Evolutionary conservation across 352 stramenopile species (phyloP).

Genomic region (Globisporangium abappressorium): DNA sequence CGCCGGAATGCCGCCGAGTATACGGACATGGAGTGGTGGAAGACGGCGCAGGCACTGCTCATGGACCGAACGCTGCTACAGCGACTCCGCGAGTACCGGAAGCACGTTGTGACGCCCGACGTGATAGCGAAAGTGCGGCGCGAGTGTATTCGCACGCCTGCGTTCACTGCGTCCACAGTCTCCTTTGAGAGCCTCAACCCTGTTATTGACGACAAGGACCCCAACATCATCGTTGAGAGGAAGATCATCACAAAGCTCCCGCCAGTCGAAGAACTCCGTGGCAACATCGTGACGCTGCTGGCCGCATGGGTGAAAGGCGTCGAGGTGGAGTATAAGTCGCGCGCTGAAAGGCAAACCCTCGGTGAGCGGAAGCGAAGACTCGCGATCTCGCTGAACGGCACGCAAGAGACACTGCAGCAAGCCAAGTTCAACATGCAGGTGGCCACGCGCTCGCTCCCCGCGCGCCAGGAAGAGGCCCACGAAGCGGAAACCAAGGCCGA

Average conservation of each 20-base stretch:
- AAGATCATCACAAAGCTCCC: slow-evolving; percentile 27
- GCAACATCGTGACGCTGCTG: slow-evolving; percentile 48
- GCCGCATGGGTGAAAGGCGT: slow-evolving; percentile 73
- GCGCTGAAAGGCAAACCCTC: slow-evolving; percentile 47
- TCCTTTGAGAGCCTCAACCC: slow-evolving; percentile 21
- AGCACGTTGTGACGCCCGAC: slow-evolving; percentile 49
- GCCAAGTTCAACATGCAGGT: slow-evolving; percentile 62
- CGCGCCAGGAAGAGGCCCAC: slow-evolving; percentile 62
- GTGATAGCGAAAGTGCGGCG: slow-evolving; percentile 77
- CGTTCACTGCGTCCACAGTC: slow-evolving; percentile 32
- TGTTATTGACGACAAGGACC: slow-evolving; percentile 5
- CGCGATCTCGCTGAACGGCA: slow-evolving; percentile 29
- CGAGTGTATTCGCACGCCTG: slow-evolving; percentile 55
- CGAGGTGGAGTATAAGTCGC: slow-evolving; percentile 74
- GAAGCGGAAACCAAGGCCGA: slow-evolving; percentile 23
- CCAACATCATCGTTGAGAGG: slow-evolving; percentile 4
- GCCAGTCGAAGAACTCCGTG: slow-evolving; percentile 31
- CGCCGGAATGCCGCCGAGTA: slow-evolving; percentile 60
- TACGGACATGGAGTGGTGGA: slow-evolving; percentile 78
- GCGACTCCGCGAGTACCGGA: slow-evolving; percentile 48
- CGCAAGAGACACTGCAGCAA: slow-evolving; percentile 36
- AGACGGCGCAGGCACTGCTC: slow-evolving; percentile 68
- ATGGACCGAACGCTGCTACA: slow-evolving; percentile 75
- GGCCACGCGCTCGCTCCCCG: slow-evolving; percentile 55
- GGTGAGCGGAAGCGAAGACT: slow-evolving; percentile 52